Percentiles rank a stretch among this genome's conserved stretches.
These are phyloP conservation scores for Sapria himalayana DNA, from an alignment of 345 rosid species.

Conservation along the genomic window DNA sequence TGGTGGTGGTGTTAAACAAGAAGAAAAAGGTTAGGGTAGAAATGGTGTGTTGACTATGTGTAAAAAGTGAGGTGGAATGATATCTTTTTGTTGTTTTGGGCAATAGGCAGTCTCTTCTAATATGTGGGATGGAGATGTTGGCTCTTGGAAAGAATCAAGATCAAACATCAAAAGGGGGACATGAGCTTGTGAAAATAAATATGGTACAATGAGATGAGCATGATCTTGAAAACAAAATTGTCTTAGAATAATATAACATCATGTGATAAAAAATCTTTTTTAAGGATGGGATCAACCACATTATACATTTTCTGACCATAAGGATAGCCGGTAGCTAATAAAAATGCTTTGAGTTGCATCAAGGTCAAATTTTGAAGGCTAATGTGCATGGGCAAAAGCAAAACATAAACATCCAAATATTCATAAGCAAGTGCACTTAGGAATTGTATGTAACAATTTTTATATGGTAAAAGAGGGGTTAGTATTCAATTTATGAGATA, in stretches of 20 bases:
- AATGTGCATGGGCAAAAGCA: neutral
- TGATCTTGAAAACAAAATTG: neutral
- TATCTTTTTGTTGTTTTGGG: neutral
- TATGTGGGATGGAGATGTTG: no score
- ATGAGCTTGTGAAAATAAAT: neutral
- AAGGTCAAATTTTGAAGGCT: neutral
- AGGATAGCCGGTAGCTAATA: constrained; percentile 3
- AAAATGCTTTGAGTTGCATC: neutral
- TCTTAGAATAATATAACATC: neutral
- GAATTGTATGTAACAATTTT: neutral
- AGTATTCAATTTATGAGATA: constrained; percentile 1
- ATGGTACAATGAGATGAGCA: neutral
- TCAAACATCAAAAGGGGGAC: no score
- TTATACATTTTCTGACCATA: neutral
- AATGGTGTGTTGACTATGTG: neutral
- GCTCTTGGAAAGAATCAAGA: no score
- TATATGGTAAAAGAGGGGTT: neutral
- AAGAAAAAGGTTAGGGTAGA: neutral
- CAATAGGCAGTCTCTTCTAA: no score
- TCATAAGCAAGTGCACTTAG: neutral
- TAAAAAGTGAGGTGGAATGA: neutral
- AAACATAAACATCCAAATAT: constrained; percentile 2
- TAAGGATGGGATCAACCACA: neutral
- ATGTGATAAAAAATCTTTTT: neutral
- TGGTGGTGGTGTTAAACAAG: neutral